Evolutionary conservation across 2,329 filamentous ascomycete species (phyloP), one percentile per base, ranked within the genome.

Genomic region (Penicillium sp.): DNA sequence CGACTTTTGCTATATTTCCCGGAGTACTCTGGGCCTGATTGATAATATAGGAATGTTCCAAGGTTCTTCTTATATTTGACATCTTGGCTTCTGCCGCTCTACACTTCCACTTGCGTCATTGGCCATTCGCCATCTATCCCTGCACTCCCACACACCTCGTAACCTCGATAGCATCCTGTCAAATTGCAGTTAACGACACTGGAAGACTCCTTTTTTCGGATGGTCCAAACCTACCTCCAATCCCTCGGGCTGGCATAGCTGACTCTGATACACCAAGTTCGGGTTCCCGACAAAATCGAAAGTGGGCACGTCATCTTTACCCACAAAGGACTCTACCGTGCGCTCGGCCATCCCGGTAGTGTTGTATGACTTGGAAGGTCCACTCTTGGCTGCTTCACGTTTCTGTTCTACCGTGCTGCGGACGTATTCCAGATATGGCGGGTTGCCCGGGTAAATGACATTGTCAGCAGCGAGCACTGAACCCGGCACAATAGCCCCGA

Each of bases 361-460:
- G 10, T 54, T 52, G 45, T 59, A 61, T 15, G 34, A 48, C 38
- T 53, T 46, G 3, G 31, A 43, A 26, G 58, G 57, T 26, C 57
- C 58, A 22, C 43, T 26, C 53, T 60, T 54, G 2, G 55, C 57
- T n/a, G 15, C 71, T 38, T 70, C 66, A 43, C 71, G 70, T 71
- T 88, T 88, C 66, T 84, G 72, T 32, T 76, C 72, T 2, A 83
- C 78, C 29, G 72, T 79, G 55, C 77, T 81, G 48, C 83, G 72
- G 41, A 88, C 84, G 56, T 88, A 89, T 57, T 82, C 77, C 48
- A 72, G 53, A 57, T 75, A 75, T 22, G 68, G 62, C 12, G 72
- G 72, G 35, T 70, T 72, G 3, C 72, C 72, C 1, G 71, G 72
- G 6, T 57, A 52, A 29, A 72, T 56, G n/a, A 72, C 68, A 52